A percentile compares a stretch with the other conserved stretches of the same genome.
phyloP scores from a whole-genome alignment of 345 rosid genomes.

The Luvunga scandens region DNA sequence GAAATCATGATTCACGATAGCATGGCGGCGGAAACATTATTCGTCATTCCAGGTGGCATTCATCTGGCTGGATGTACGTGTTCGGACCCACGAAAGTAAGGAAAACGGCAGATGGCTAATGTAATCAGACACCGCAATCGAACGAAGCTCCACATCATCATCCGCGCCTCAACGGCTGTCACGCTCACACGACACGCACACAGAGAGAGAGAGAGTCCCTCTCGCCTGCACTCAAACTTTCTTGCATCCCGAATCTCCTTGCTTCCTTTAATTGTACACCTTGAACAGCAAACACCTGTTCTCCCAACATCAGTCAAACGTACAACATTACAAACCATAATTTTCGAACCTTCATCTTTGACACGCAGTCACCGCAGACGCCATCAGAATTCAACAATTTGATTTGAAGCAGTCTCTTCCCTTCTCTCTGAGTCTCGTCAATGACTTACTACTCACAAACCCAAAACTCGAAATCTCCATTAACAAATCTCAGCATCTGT shows the following conservation, averaged over 20 bases:
- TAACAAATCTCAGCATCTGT: not conserved
- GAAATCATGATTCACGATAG: too few relatives aligned
- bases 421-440: not conserved
- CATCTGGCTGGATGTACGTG: not conserved
- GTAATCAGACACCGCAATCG: not conserved
- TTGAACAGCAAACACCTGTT: not conserved
- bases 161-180: not conserved
- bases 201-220: too few relatives aligned
- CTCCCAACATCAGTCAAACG: not conserved
- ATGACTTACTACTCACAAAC: not conserved
- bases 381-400: not conserved
- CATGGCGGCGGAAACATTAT: too few relatives aligned
- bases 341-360: not conserved
- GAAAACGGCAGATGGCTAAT: too few relatives aligned
- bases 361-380: not conserved
- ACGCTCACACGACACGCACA: not conserved
- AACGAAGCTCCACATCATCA: slow-evolving; percentile 5
- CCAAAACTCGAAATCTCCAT: not conserved
- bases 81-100: too few relatives aligned
- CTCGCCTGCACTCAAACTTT: not conserved
- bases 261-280: not conserved
- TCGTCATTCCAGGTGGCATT: not conserved
- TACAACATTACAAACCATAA: not conserved
- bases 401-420: not conserved
- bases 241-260: not conserved